Evolutionary conservation across 2,329 filamentous ascomycete genomes (phyloP).

Genomic region (Aspergillus sp.): DNA sequence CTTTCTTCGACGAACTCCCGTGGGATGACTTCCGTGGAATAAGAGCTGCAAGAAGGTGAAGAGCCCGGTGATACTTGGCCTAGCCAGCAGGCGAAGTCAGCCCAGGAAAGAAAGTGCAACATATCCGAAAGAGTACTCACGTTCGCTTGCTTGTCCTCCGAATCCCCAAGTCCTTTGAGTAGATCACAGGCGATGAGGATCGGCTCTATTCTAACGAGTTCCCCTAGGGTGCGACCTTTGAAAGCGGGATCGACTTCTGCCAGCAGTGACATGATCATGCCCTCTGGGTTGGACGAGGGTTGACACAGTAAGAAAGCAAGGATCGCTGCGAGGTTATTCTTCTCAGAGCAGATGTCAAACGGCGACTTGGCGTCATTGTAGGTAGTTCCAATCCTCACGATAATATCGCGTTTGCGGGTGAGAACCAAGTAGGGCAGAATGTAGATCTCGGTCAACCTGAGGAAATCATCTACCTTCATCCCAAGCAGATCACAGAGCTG

Average conservation of each 20-base stretch:
- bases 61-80: conserved; percentile 43
- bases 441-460: conserved; percentile 66
- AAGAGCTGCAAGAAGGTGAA: conserved; percentile 41
- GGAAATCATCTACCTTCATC: conserved; percentile 63
- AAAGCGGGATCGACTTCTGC: conserved; percentile 62
- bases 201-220: conserved; percentile 65
- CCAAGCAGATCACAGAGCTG: conserved; percentile 72
- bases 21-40: conserved; percentile 41
- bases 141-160: conserved; percentile 40
- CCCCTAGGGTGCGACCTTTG: conserved; percentile 53
- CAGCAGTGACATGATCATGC: conserved; percentile 59
- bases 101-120: background rate
- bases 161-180: conserved; percentile 68
- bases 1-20: conserved; percentile 39
- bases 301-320: conserved; percentile 51
- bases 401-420: conserved; percentile 64
- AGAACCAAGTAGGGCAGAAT: conserved; percentile 82
- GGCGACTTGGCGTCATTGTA: conserved; percentile 42
- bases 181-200: conserved; percentile 70
- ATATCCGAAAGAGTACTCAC: conserved; percentile 12
- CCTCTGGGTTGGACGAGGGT: conserved; percentile 55
- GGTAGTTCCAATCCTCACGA: conserved; percentile 71
- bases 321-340: conserved; percentile 50
- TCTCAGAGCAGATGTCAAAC: conserved; percentile 54
- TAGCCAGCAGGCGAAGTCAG: conserved; percentile 7